These are phyloP conservation scores for Encephalitozoon hellem DNA, from an alignment of 371 early-diverging fungal genomes.

Conservation along the genomic window DNA sequence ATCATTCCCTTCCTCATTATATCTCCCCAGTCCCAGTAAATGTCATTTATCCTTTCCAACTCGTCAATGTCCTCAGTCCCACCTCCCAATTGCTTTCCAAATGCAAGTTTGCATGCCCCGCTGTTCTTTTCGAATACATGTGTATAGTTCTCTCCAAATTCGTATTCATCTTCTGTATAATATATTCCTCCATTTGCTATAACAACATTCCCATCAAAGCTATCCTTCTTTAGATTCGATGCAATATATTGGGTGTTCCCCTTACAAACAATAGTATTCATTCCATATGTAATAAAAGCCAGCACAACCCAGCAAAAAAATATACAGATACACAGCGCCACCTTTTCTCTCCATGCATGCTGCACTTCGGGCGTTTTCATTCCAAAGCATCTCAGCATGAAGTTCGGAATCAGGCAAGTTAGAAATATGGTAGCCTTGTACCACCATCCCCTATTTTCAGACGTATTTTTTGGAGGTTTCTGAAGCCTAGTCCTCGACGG, in stretches of 20 bases:
- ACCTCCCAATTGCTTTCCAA: constrained; percentile 25
- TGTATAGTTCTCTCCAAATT: constrained; percentile 23
- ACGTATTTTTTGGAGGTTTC: background rate
- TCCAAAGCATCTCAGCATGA: constrained; percentile 45
- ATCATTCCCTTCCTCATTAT: constrained; percentile 49
- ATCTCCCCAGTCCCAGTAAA: constrained; percentile 54
- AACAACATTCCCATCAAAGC: constrained; percentile 37
- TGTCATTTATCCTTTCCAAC: constrained; percentile 37
- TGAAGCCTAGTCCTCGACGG: constrained; percentile 41
- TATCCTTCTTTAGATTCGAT: constrained; percentile 40
- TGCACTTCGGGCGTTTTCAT: constrained; percentile 48
- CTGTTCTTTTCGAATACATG: constrained; percentile 39
- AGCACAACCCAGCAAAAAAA: constrained; percentile 51
- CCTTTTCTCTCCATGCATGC: constrained; percentile 63
- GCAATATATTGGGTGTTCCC: constrained; percentile 45
- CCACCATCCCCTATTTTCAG: constrained; percentile 7
- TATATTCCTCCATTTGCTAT: constrained; percentile 55
- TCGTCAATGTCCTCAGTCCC: constrained; percentile 20
- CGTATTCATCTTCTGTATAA: constrained; percentile 16
- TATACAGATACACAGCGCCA: constrained; percentile 60
- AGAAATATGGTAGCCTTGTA: constrained; percentile 5
- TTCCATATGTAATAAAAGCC: constrained; percentile 60
- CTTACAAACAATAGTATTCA: constrained; percentile 59
- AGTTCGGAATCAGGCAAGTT: constrained; percentile 48
- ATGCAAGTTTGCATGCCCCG: constrained; percentile 48